Conservation (phyloP, 305 asterid genomes). For the Caryopteris hybrid region DNA sequence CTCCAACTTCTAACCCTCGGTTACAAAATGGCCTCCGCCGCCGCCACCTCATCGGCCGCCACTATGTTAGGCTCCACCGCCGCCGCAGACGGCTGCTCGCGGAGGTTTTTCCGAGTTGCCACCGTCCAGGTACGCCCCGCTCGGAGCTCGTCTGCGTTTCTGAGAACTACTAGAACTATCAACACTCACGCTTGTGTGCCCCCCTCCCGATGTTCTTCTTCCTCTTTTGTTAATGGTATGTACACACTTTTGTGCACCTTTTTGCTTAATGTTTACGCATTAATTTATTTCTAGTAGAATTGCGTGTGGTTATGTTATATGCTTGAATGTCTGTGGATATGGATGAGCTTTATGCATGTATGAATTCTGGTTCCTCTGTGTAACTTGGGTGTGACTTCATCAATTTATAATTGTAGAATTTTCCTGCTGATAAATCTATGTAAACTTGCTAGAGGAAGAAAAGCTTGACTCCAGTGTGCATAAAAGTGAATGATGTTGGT, state of each 20-base stretch:
- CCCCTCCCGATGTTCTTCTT: slow-evolving; percentile 28
- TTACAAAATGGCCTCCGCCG: slow-evolving; percentile 44
- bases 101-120: slow-evolving; percentile 8
- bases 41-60: slow-evolving; percentile 38
- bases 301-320: background rate
- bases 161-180: slow-evolving; percentile 22
- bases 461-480: background rate
- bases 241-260: background rate
- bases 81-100: slow-evolving; percentile 32
- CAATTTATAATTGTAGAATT: background rate
- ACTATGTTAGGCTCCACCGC: slow-evolving; percentile 35
- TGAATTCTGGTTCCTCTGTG: background rate
- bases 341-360: slow-evolving; percentile 7
- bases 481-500: background rate
- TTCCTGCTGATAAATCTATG: background rate
- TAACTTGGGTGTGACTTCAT: background rate
- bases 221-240: slow-evolving; percentile 39
- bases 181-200: slow-evolving; percentile 9
- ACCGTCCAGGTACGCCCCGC: slow-evolving; percentile 17
- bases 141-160: slow-evolving; percentile 24
- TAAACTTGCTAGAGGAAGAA: background rate
- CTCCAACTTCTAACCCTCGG: slow-evolving; percentile 34
- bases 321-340: background rate
- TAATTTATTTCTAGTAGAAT: background rate
- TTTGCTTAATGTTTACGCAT: background rate